Percentiles rank a stretch among this genome's conserved stretches.
These are phyloP conservation scores for Ogataea nakhonphanomensis DNA, from an alignment of 805 yeast genomes.

Conservation along the genomic window DNA sequence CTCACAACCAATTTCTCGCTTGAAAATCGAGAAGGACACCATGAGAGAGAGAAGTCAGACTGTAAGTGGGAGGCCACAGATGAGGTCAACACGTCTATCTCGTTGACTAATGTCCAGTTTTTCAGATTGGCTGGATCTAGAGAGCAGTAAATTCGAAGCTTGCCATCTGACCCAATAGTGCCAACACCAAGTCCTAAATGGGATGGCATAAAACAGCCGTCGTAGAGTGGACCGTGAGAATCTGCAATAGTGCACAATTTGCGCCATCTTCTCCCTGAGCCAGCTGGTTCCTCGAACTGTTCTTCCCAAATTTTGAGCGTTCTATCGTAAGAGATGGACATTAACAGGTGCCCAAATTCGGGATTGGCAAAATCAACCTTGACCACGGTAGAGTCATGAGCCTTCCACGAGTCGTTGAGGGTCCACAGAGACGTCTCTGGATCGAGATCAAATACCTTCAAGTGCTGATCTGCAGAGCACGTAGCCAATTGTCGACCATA, in stretches of 20 bases:
- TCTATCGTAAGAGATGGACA: slow-evolving; percentile 86
- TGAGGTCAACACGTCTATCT: slow-evolving; percentile 58
- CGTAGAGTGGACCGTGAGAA: slow-evolving; percentile 83
- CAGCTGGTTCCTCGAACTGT: slow-evolving; percentile 67
- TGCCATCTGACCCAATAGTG: slow-evolving; percentile 86
- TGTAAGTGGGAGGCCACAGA: slow-evolving; percentile 81
- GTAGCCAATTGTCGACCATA: slow-evolving; percentile 93
- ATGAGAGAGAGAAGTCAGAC: slow-evolving; percentile 77
- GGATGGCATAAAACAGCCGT: slow-evolving; percentile 84
- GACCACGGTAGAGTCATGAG: slow-evolving; percentile 87
- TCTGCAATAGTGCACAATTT: slow-evolving; percentile 76
- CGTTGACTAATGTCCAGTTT: slow-evolving; percentile 76
- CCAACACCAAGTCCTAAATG: slow-evolving; percentile 80
- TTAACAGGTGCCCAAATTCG: slow-evolving; percentile 82
- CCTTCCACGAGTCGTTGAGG: slow-evolving; percentile 86
- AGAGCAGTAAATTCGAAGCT: slow-evolving; percentile 79
- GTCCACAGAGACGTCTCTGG: slow-evolving; percentile 71
- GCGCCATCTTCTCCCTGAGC: slow-evolving; percentile 83
- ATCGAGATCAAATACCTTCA: slow-evolving; percentile 81
- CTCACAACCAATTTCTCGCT: slow-evolving; percentile 79
- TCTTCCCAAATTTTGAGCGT: slow-evolving; percentile 92
- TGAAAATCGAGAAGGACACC: slow-evolving; percentile 87
- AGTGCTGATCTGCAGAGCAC: slow-evolving; percentile 90
- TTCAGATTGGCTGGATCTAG: slow-evolving; percentile 84
- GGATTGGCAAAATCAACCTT: slow-evolving; percentile 92